Conservation (phyloP, 2,329 filamentous ascomycete species). For the Colletotrichum horii region DNA sequence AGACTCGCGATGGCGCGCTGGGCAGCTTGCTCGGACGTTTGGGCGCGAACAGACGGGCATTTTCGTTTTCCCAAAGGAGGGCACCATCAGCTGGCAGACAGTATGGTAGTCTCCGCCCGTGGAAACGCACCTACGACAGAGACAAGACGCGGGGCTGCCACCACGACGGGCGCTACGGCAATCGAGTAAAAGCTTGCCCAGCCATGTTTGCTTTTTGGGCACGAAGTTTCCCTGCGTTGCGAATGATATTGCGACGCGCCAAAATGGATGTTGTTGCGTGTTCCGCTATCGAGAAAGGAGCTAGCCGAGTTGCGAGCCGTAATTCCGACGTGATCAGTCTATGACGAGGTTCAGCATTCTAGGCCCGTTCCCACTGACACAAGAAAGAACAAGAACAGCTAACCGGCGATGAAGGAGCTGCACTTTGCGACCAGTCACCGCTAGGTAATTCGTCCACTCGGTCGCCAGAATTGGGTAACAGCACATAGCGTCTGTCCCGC, state of each 20-base stretch:
- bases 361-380: neutral
- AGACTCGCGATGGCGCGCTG: conserved; percentile 1
- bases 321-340: neutral
- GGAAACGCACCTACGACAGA: neutral
- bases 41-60: neutral
- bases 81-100: neutral
- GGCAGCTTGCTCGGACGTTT: neutral
- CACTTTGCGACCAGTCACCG: neutral
- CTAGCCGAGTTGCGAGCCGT: neutral
- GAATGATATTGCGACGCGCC: neutral
- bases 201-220: neutral
- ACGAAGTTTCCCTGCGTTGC: neutral
- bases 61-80: neutral
- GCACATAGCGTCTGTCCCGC: neutral
- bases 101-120: neutral
- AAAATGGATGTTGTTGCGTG: neutral
- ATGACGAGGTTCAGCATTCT: neutral
- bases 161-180: neutral
- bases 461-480: neutral
- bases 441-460: neutral
- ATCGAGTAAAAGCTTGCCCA: neutral
- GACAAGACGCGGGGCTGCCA: neutral
- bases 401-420: neutral
- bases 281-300: neutral
- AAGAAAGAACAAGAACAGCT: neutral